Base-by-base conservation (phyloP, 495 filamentous ascomycete species). In the Bombardia bombarda region DNA sequence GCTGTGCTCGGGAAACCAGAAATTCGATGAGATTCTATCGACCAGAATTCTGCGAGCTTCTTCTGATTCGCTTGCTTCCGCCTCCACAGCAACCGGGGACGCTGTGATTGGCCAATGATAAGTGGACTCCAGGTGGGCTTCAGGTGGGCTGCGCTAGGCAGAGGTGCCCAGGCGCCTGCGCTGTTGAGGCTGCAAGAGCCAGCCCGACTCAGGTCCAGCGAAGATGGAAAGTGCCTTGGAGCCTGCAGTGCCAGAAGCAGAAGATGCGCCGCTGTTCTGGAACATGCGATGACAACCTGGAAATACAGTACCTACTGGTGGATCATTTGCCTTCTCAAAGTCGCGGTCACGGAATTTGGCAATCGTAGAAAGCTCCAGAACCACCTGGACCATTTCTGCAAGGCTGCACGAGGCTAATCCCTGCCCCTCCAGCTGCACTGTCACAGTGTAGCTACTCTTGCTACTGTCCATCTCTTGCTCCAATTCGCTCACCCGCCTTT, bases 1-100 rank as follows among this genome's bases (percentile, higher is more conserved):
- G 54, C 50, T 47, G 46, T 50, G 51, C 49, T 51, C 51, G 30
- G 40, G 26, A 25, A 57, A n/a, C n/a, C n/a, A n/a, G n/a, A 52
- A 46, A 57, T 64, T 64, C 61, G 36, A 64, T 54, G 56, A 51
- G 61, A 58, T 64, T 64, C 61, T 62, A 64, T 58, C 53, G 47
- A 31, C 52, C 55, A 53, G 47, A 53, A 44, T 57, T 59, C 58
- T 46, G 36, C 47, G 48, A 33, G 39, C 42, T 58, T 55, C 56
- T 46, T 49, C 38, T 62, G 54, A 58, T 57, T 62, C 52, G 59
- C 33, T 53, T 56, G 50, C 31, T 40, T 12, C 37, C 30, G 50
- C 54, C 50, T 53, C 57, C 60, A 55, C 57, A 56, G 53, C 51
- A 50, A 56, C 49, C 19, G 13, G 21, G 17, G 4, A 0, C 10